Conservation (phyloP, 345 rosid species). For the sweet orange (Citrus sinensis) region DVS_A1.0 CM039165.1:14565001-14565500, state of each 20-base stretch:
- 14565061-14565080: not conserved
- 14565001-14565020: not conserved
- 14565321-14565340: not conserved
- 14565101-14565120: constrained; percentile 37
- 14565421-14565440: not conserved
- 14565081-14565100: constrained; percentile 6
- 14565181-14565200: constrained; percentile 37
- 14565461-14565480: not conserved
- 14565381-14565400: not conserved
- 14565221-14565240: constrained; percentile 55
- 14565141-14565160: constrained; percentile 89
- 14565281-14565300: not conserved
- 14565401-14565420: not conserved
- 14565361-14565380: not conserved
- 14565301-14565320: not conserved
- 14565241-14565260: constrained; percentile 72
- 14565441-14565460: not conserved
- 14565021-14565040: not conserved
- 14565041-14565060: not conserved
- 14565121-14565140: constrained; percentile 87
- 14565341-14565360: not conserved
- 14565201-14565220: constrained; percentile 58
- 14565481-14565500: not conserved
- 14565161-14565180: constrained; percentile 56
- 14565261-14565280: constrained; percentile 78